phyloP scores from a whole-genome alignment of 352 stramenopile species.

The Pythium pyrilobum region DNA sequence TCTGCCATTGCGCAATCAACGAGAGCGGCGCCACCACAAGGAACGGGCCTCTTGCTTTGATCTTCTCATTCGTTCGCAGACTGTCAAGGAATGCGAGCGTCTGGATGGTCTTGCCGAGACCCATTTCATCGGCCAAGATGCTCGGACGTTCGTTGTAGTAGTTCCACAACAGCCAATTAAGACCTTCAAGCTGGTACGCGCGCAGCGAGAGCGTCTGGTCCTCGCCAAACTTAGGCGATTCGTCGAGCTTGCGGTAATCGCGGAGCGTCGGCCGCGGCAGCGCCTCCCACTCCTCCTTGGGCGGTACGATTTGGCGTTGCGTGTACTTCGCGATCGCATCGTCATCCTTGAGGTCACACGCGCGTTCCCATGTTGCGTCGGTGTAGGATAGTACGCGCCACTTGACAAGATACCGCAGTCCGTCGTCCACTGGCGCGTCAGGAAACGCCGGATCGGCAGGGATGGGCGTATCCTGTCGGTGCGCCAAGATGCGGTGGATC shows the following conservation, averaged over 20 bases:
- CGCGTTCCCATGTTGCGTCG: constrained; percentile 84
- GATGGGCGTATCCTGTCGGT: constrained; percentile 63
- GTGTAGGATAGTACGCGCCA: constrained; percentile 85
- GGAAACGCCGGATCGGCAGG: constrained; percentile 39
- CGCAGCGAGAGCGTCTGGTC: constrained; percentile 70
- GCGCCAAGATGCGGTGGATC: constrained; percentile 83
- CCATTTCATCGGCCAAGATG: constrained; percentile 89
- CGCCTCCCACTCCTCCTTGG: constrained; percentile 52
- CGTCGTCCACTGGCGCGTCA: constrained; percentile 80
- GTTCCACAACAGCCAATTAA: constrained; percentile 90
- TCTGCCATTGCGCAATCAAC: constrained; percentile 99
- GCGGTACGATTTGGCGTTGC: constrained; percentile 44
- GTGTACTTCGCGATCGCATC: constrained; percentile 74
- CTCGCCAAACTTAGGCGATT: constrained; percentile 65
- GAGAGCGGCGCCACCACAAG: constrained; percentile 98
- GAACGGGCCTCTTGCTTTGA: constrained; percentile 92
- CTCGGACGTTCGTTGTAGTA: constrained; percentile 87
- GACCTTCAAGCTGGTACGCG: constrained; percentile 82
- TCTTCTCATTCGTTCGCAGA: constrained; percentile 88
- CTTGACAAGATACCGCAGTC: constrained; percentile 81
- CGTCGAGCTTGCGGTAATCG: constrained; percentile 84
- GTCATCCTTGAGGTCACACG: constrained; percentile 85
- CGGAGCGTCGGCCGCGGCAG: constrained; percentile 64
- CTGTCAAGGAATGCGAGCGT: constrained; percentile 93
- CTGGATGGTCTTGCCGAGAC: constrained; percentile 93